Conservation (phyloP, 805 yeast species). For the Pichia manshurica region DNA sequence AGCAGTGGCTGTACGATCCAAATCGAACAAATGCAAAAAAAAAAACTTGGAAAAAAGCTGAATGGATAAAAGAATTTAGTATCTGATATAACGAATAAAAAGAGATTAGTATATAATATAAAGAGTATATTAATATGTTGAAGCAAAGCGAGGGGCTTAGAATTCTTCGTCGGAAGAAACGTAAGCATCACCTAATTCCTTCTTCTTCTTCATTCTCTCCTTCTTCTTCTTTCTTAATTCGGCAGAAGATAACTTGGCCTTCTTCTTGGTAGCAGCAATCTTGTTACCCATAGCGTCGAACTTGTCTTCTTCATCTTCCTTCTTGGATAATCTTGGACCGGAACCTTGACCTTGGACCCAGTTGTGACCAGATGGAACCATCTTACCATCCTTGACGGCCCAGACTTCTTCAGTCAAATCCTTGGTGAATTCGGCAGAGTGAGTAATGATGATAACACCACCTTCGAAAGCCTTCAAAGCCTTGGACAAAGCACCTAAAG, state of each 20-base stretch:
- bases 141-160: constrained; percentile 33
- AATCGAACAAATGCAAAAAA: no score
- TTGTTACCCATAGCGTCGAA: constrained; percentile 99
- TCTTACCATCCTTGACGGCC: constrained; percentile 97
- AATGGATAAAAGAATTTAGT: not conserved
- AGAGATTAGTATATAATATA: constrained; percentile 2
- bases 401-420: constrained; percentile 99
- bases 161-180: constrained; percentile 86
- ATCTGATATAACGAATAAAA: constrained; percentile 2
- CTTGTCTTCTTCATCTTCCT: constrained; percentile 92
- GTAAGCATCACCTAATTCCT: constrained; percentile 98
- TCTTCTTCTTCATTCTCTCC: constrained; percentile 99
- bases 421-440: constrained; percentile 99
- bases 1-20: no score
- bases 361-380: constrained; percentile 99
- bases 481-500: constrained; percentile 98
- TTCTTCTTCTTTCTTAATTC: constrained; percentile 99
- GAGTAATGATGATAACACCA: constrained; percentile 99
- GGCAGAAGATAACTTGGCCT: constrained; percentile 95
- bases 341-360: constrained; percentile 99
- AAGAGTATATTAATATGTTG: not conserved
- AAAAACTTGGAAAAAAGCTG: no score
- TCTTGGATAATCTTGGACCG: constrained; percentile 99
- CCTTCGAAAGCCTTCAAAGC: constrained; percentile 98
- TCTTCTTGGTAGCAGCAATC: constrained; percentile 94